Conservation (phyloP, 148 eudicot genomes). For the Dysphania ambrosioides region DNA sequence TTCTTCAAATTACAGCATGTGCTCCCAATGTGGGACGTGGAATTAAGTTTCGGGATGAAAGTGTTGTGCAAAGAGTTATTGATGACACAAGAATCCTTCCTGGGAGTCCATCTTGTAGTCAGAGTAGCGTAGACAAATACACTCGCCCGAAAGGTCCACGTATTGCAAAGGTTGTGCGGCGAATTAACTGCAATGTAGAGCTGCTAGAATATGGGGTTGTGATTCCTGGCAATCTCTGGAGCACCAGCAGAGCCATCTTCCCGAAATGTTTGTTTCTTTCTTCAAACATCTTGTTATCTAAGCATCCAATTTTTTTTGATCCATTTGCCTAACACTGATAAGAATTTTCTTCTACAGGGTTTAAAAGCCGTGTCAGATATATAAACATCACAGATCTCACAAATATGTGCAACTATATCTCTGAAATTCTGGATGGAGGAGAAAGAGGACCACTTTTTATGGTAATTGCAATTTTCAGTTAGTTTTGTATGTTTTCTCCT, state of each 20-base stretch:
- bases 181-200: slow-evolving; percentile 79
- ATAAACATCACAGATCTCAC: slow-evolving; percentile 69
- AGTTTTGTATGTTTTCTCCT: not conserved
- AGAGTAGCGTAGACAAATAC: slow-evolving; percentile 51
- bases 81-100: slow-evolving; percentile 42
- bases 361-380: slow-evolving; percentile 81
- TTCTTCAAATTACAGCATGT: slow-evolving; percentile 30
- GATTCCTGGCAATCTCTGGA: slow-evolving; percentile 66
- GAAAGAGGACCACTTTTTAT: slow-evolving; percentile 77
- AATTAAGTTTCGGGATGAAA: slow-evolving; percentile 34
- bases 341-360: slow-evolving; percentile 46
- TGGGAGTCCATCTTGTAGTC: slow-evolving; percentile 52
- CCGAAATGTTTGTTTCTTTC: slow-evolving; percentile 63
- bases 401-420: slow-evolving; percentile 64
- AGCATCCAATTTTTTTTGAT: not conserved
- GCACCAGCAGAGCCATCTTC: slow-evolving; percentile 76
- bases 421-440: slow-evolving; percentile 84
- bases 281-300: not conserved
- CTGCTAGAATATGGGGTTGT: slow-evolving; percentile 65
- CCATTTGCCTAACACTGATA: not conserved
- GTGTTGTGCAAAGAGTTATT: slow-evolving; percentile 33
- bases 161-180: slow-evolving; percentile 81
- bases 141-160: slow-evolving; percentile 87
- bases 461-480: slow-evolving; percentile 43
- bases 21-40: slow-evolving; percentile 33